phyloP scores from a whole-genome alignment of 2,329 filamentous ascomycete species.

The Coleophoma eucalyptorum region DNA sequence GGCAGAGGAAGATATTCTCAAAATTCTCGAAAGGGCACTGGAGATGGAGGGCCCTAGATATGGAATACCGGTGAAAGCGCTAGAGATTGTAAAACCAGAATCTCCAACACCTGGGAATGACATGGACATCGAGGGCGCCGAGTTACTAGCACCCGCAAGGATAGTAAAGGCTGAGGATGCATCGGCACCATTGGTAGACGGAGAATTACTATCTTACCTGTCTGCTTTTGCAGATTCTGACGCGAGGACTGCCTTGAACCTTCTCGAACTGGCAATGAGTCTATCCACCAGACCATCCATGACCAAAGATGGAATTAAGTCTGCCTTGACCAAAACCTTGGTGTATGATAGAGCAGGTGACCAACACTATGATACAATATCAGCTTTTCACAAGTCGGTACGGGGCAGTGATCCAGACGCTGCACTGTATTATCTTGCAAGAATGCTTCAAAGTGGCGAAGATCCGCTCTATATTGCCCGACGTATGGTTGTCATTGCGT shows the following conservation, averaged over 20 bases:
- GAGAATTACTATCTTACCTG: conserved; percentile 75
- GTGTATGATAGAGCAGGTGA: conserved; percentile 95
- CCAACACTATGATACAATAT: conserved; percentile 97
- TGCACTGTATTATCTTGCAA: conserved; percentile 86
- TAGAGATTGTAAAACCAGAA: no score
- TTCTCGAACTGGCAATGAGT: conserved; percentile 84
- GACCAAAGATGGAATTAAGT: conserved; percentile 75
- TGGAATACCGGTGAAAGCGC: no score
- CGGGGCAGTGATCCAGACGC: conserved; percentile 85
- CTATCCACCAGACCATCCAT: conserved; percentile 61
- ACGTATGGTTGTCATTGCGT: conserved; percentile 90
- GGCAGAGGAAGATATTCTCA: conserved; percentile 63
- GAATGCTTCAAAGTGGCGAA: conserved; percentile 94
- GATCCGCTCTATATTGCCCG: conserved; percentile 90
- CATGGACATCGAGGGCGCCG: no score
- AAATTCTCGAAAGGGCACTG: conserved; percentile 75
- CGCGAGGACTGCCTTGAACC: conserved; percentile 86
- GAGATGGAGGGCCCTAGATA: conserved; percentile 46
- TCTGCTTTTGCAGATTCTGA: conserved; percentile 88
- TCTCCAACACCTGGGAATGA: no score
- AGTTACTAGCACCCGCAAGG: no score
- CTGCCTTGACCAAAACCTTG: conserved; percentile 81
- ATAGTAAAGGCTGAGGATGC: background rate
- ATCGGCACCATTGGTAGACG: conserved; percentile 61
- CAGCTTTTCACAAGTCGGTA: conserved; percentile 93